A percentile compares a stretch with the other conserved stretches of the same genome.
Evolutionary conservation across 768 basidiomycete species (phyloP).

Genomic region (Pulveroboletus sp.): DNA sequence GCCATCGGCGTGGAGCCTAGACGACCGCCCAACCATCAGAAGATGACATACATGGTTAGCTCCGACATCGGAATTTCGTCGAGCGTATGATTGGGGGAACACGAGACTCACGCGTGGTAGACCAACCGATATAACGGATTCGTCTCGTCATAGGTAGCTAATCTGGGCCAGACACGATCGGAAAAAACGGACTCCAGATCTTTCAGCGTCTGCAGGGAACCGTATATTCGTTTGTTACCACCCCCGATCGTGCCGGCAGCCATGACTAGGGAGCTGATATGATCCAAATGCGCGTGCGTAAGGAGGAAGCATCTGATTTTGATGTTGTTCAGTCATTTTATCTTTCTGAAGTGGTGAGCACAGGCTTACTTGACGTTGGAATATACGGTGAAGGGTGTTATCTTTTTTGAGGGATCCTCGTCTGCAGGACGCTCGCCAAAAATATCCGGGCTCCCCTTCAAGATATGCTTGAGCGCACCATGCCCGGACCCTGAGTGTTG

Average conservation of each 20-base stretch:
- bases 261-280: constrained; percentile 76
- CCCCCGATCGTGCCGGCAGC: constrained; percentile 74
- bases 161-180: constrained; percentile 79
- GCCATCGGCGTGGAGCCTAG: constrained; percentile 48
- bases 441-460: constrained; percentile 51
- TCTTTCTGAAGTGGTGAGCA: background rate
- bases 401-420: constrained; percentile 10
- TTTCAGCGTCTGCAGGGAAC: constrained; percentile 53
- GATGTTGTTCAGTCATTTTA: background rate
- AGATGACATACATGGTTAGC: constrained; percentile 3
- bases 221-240: constrained; percentile 59
- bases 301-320: constrained; percentile 69
- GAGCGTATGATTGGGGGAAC: background rate
- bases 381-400: constrained; percentile 26
- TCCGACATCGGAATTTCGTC: constrained; percentile 2
- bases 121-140: constrained; percentile 57
- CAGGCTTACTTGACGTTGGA: constrained; percentile 30
- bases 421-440: constrained; percentile 35
- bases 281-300: constrained; percentile 90
- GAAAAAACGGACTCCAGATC: constrained; percentile 71
- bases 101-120: constrained; percentile 55
- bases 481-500: constrained; percentile 68
- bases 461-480: constrained; percentile 64
- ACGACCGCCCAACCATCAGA: background rate
- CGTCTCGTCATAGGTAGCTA: constrained; percentile 68